phyloP scores from a whole-genome alignment of 345 rosid species.

The Dipteronia sinensis region DNA sequence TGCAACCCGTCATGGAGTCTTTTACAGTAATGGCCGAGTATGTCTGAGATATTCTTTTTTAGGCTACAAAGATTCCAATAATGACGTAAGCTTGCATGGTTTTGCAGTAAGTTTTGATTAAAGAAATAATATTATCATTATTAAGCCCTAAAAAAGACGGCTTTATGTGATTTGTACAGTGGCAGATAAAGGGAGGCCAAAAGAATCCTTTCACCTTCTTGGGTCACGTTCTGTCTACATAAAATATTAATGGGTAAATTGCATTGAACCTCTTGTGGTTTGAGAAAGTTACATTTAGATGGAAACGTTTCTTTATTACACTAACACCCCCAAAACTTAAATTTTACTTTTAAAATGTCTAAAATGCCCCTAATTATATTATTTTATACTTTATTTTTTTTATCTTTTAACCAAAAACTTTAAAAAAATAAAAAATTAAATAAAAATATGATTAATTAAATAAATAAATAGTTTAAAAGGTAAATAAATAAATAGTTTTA shows the following conservation, averaged over 20 bases:
- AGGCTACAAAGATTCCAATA: not conserved
- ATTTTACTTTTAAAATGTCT: no score
- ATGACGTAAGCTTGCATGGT: not conserved
- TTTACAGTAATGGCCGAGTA: slow-evolving; percentile 9
- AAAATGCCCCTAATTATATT: no score
- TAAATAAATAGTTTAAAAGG: no score
- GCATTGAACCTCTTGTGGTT: no score
- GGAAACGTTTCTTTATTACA: no score
- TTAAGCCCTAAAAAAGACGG: not conserved
- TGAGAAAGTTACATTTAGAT: no score
- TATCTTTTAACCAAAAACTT: no score
- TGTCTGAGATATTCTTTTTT: not conserved
- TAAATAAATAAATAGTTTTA: no score
- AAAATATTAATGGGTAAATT: not conserved
- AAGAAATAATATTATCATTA: not conserved
- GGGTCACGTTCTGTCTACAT: not conserved
- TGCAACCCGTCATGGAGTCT: slow-evolving; percentile 22
- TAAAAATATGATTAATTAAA: no score
- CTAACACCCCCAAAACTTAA: no score
- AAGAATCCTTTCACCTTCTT: not conserved
- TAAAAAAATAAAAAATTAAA: no score
- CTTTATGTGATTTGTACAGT: not conserved
- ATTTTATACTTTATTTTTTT: no score
- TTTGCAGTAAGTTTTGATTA: not conserved
- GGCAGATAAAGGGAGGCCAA: not conserved